These are phyloP conservation scores for Butyriboletus loyo DNA, from an alignment of 768 basidiomycete genomes.

Conservation along the genomic window DNA sequence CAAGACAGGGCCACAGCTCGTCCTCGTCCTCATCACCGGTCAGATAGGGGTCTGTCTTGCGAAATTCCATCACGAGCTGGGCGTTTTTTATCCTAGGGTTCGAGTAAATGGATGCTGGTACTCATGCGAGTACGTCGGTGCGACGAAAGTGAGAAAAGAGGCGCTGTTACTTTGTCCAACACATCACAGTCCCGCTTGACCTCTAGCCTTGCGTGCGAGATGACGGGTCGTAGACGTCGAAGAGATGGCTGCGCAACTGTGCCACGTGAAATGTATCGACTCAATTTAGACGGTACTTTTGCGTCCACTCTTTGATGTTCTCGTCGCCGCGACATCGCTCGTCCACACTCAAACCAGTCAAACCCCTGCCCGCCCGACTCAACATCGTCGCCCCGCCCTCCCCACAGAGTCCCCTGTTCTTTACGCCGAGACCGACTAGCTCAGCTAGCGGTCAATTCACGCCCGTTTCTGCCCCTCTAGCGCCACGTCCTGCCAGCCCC, in stretches of 20 bases:
- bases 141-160: neutral
- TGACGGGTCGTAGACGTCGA: conserved; percentile 27
- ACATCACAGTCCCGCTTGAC: conserved; percentile 45
- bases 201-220: conserved; percentile 21
- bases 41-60: conserved; percentile 79
- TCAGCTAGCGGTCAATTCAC: neutral
- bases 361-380: neutral
- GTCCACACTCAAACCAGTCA: conserved; percentile 13
- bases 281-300: neutral
- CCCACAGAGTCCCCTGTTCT: neutral
- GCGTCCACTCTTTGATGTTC: neutral
- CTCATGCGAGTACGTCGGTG: conserved; percentile 7
- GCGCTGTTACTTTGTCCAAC: neutral
- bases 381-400: neutral
- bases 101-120: too few species aligned
- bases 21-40: conserved; percentile 50
- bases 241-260: neutral
- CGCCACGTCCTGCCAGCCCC: neutral
- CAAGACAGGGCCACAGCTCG: conserved; percentile 40
- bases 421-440: neutral
- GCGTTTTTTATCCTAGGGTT: conserved; percentile 68
- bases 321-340: conserved; percentile 19
- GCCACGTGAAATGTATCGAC: neutral
- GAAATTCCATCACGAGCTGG: conserved; percentile 74
- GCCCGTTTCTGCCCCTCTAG: neutral